These are phyloP conservation scores for Alternaria ventricosa DNA, from an alignment of 2,329 filamentous ascomycete species.

Conservation along the genomic window DNA sequence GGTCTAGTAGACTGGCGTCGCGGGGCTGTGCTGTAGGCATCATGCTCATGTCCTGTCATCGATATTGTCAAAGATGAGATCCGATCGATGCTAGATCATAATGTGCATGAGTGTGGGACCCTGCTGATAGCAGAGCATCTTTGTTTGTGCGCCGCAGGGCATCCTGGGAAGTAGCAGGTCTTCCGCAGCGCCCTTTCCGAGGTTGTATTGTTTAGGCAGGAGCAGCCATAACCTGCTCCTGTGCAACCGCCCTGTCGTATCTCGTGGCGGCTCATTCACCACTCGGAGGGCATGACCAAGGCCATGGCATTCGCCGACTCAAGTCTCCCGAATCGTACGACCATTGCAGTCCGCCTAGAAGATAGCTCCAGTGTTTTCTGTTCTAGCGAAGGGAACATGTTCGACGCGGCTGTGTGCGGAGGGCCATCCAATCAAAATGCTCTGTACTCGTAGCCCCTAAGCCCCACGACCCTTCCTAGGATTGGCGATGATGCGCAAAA, in stretches of 20 bases:
- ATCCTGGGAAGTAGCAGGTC: neutral
- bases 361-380: neutral
- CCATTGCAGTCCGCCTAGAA: neutral
- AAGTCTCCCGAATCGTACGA: neutral
- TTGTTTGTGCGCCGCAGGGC: neutral
- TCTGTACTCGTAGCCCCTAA: conserved; percentile 1
- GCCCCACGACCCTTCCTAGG: neutral
- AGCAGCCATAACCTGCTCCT: neutral
- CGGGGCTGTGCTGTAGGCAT: conserved; percentile 1
- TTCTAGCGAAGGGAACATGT: conserved; percentile 5
- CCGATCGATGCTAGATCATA: conserved; percentile 20
- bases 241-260: neutral
- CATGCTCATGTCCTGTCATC: conserved; percentile 12
- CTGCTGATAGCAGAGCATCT: neutral
- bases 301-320: neutral
- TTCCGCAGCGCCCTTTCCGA: neutral
- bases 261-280: neutral
- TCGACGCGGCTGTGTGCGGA: conserved; percentile 3
- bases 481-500: conserved; percentile 13
- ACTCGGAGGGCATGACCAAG: neutral
- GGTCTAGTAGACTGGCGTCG: conserved; percentile 13
- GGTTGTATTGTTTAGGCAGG: neutral
- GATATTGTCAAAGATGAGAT: conserved; percentile 17
- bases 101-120: conserved; percentile 1
- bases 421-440: conserved; percentile 11